Evolutionary conservation across 306 rosid genomes (phyloP), one percentile per base, ranked within the genome.

Genomic region (barrel medic (Medicago truncatula)): DNA sequence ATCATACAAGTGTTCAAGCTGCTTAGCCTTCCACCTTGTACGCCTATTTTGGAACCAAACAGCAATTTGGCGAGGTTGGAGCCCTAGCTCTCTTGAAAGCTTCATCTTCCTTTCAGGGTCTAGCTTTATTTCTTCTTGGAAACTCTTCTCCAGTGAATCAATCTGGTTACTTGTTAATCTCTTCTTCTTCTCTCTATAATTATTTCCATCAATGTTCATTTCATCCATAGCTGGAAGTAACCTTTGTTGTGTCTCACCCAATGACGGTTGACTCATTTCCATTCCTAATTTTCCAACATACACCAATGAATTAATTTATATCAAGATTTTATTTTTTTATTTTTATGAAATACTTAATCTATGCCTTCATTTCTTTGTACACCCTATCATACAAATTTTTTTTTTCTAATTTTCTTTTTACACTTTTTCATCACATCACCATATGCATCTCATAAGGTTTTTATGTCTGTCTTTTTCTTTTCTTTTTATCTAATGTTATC

Each of bases 1-100:
- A 52, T 89, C 87, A 34, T 95, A 92, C 80, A 90, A 78, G 67
- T 80, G 81, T 64, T 95, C 91, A 17, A 95, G 96, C 73, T 95
- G 92, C 88, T 95, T 95, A 7, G 88, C 81, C 83, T 92, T 95
- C 97, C 97, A 92, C 62, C 97, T 85, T 46, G 97, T 88, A 56
- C 99, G 87, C 81, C 97, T 86, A 71, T 95, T 95, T 76, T 95
- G 99, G 75, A 95, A 95, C 99, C 99, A 95, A 17, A 95, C 97
- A 3, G 99, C 97, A 0, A 95, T 92, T 70, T 92, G 97, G 31
- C 97, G 91, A 52, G 99, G 97, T 78, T 90, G 97, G 0, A 95
- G 92, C 1, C 93, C 96, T 4, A 95, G 82, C 36, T 95, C 97
- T 58, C 67, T 78, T 0, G 99, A 95, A 5, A 95, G 93, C 88